A percentile compares a stretch with the other conserved stretches of the same genome.
phyloP scores from a whole-genome alignment of 768 basidiomycete species.

The Sutorius australiensis region DNA sequence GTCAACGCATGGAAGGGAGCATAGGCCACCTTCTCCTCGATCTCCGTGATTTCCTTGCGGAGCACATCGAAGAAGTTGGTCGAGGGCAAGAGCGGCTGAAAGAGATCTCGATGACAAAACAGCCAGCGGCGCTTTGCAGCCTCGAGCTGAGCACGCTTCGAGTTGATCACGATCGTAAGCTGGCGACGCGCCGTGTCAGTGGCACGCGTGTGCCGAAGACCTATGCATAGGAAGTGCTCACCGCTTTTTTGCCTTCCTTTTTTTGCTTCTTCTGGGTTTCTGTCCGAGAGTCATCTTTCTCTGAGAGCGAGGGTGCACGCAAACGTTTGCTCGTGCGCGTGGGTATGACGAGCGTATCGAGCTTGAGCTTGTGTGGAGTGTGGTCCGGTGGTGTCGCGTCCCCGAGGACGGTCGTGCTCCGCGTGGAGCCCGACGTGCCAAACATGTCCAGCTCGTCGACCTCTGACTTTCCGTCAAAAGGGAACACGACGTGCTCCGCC shows the following conservation, averaged over 20 bases:
- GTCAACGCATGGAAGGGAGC: conserved; percentile 38
- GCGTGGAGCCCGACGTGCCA: conserved; percentile 21
- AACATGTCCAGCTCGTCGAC: conserved; percentile 32
- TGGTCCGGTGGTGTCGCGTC: conserved; percentile 24
- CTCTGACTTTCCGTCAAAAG: conserved; percentile 12
- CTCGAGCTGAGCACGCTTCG: conserved; percentile 38
- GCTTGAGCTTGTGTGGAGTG: not conserved
- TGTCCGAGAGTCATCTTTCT: not conserved
- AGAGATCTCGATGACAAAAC: conserved; percentile 39
- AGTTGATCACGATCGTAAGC: conserved; percentile 40
- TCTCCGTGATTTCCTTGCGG: conserved; percentile 27
- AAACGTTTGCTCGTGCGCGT: conserved; percentile 16
- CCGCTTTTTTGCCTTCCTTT: conserved; percentile 39
- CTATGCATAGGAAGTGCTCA: conserved; percentile 15
- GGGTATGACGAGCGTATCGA: conserved; percentile 13
- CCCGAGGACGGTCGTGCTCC: conserved; percentile 27
- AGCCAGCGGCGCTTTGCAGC: conserved; percentile 45
- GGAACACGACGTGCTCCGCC: conserved; percentile 5
- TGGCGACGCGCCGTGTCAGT: conserved; percentile 16
- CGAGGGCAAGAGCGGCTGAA: conserved; percentile 45
- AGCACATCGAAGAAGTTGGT: conserved; percentile 39
- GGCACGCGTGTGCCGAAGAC: not conserved
- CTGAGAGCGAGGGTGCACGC: conserved; percentile 9
- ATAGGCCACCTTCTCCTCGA: conserved; percentile 26
- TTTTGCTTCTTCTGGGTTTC: conserved; percentile 30